A percentile compares a stretch with the other conserved stretches of the same genome.
phyloP scores from a whole-genome alignment of 1,284 basidiomycete genomes.

The Amylostereum chailletii region DNA sequence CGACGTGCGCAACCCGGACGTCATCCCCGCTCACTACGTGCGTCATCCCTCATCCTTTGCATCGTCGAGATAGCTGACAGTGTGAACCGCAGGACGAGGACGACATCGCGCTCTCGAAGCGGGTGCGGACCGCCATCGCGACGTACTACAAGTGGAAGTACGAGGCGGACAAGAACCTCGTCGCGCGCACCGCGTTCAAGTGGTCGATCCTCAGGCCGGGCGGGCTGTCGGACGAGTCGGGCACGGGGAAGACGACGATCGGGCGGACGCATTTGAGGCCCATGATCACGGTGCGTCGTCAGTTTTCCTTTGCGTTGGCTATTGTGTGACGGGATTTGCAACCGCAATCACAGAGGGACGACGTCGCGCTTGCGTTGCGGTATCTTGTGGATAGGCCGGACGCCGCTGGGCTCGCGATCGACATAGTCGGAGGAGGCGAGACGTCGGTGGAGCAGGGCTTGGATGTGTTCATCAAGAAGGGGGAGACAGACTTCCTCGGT shows the following conservation, averaged over 20 bases:
- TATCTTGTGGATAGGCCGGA: conserved; percentile 45
- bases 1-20: conserved; percentile 50
- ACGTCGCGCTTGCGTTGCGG: conserved; percentile 51
- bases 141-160: conserved; percentile 59
- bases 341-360: conserved; percentile 36
- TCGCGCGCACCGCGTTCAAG: conserved; percentile 46
- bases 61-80: background rate
- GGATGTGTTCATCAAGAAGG: conserved; percentile 38
- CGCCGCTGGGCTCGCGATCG: conserved; percentile 54
- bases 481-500: conserved; percentile 39
- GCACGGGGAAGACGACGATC: conserved; percentile 42
- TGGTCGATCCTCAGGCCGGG: conserved; percentile 70
- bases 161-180: conserved; percentile 63
- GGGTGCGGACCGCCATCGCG: conserved; percentile 32
- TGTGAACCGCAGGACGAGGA: conserved; percentile 30
- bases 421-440: conserved; percentile 56
- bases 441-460: conserved; percentile 39
- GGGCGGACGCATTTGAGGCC: conserved; percentile 46
- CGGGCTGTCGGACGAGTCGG: conserved; percentile 42
- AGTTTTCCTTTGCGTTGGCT: background rate
- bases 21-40: conserved; percentile 51
- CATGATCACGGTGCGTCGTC: conserved; percentile 33
- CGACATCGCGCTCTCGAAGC: conserved; percentile 37
- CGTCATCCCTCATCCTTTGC: conserved; percentile 1
- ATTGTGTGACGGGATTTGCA: background rate